A percentile compares a stretch with the other conserved stretches of the same genome.
Conservation (phyloP, 768 basidiomycete genomes). For the Kwoniella pini region DNA sequence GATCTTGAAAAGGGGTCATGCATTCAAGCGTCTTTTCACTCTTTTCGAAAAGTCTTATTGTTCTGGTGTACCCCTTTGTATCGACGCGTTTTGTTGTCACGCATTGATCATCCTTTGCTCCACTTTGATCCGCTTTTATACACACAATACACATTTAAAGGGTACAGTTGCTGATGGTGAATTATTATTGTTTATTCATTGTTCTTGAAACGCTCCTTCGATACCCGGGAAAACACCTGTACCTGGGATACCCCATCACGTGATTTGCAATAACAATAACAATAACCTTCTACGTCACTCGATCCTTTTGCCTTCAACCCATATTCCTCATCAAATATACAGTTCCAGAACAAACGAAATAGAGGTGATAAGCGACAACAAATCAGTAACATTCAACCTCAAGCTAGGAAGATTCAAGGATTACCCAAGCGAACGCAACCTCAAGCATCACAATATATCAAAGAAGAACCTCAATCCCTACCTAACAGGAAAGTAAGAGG, state of each 20-base stretch:
- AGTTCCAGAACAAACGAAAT: constrained; percentile 47
- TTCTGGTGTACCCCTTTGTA: constrained; percentile 1
- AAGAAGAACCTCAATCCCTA: background rate
- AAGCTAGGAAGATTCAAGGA: constrained; percentile 12
- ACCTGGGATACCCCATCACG: background rate
- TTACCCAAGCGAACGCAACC: constrained; percentile 24
- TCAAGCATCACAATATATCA: background rate
- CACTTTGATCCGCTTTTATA: constrained; percentile 14
- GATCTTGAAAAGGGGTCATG: background rate
- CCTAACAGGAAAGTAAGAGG: constrained; percentile 1
- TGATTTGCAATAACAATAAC: background rate
- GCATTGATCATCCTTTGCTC: constrained; percentile 16
- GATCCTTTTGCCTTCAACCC: background rate
- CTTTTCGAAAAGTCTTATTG: background rate
- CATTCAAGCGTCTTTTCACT: background rate
- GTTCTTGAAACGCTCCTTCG: constrained; percentile 12
- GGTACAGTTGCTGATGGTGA: constrained; percentile 5
- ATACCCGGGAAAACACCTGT: too few relatives aligned
- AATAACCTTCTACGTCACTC: background rate
- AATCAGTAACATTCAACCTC: background rate
- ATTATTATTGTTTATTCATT: constrained; percentile 21
- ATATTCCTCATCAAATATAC: background rate
- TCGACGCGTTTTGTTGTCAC: background rate
- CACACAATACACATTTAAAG: constrained; percentile 19
- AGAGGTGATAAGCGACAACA: constrained; percentile 9